Evolutionary conservation across 2,329 filamentous ascomycete species (phyloP).

Genomic region (Seiridium unicorne): DNA sequence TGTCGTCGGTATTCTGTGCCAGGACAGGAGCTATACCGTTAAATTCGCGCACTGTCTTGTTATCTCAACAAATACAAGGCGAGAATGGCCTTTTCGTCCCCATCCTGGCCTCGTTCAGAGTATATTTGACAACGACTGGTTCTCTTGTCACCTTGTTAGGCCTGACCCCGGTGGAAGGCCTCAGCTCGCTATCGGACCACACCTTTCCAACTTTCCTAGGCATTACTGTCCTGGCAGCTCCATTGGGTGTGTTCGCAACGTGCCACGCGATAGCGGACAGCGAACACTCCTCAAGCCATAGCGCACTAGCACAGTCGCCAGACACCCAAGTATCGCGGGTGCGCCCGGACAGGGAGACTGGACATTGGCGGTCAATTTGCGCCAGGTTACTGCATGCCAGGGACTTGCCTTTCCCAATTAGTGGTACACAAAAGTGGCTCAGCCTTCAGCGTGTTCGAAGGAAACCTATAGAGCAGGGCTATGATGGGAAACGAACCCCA

Average conservation of each 20-base stretch:
- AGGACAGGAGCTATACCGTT: conserved; percentile 49
- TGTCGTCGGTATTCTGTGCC: conserved; percentile 48
- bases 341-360: conserved; percentile 38
- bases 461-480: conserved; percentile 39
- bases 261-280: conserved; percentile 34
- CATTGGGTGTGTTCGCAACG: conserved; percentile 49
- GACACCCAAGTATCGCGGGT: conserved; percentile 48
- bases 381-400: conserved; percentile 48
- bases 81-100: conserved; percentile 26
- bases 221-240: conserved; percentile 50
- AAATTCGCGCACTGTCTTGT: conserved; percentile 51
- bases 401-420: conserved; percentile 43
- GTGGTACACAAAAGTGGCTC: conserved; percentile 45
- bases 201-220: conserved; percentile 38
- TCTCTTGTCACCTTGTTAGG: conserved; percentile 49
- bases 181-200: conserved; percentile 45
- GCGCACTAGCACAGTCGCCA: conserved; percentile 47
- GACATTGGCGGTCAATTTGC: conserved; percentile 49
- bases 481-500: conserved; percentile 40
- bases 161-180: conserved; percentile 44
- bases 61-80: conserved; percentile 32
- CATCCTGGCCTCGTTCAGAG: conserved; percentile 49
- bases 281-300: conserved; percentile 31
- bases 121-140: conserved; percentile 56
- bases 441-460: conserved; percentile 47